Base-by-base conservation (phyloP, 495 filamentous ascomycete genomes). In the Hypomontagnella monticulosa region DNA sequence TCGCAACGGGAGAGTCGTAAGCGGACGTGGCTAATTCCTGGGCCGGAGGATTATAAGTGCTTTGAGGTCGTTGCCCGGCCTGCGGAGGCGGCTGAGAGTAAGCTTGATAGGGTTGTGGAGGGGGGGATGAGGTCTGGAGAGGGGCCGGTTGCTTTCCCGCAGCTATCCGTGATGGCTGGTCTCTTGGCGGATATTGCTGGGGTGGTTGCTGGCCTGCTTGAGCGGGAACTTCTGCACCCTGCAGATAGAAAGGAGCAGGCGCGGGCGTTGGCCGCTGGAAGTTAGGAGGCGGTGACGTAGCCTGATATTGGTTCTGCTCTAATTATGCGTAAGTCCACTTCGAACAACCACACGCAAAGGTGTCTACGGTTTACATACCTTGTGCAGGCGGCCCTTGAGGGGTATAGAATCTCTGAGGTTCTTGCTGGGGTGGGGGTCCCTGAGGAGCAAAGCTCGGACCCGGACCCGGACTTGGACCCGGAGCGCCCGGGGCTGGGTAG, bases 21-120 rank as follows among this genome's bases (percentile, higher is more conserved):
- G 86, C 85, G 4, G 90, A 90, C n/a, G 92, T 93, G 32, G 90
- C 89, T 38, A 96, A 80, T 80, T 96, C 92, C 74, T 95, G 92
- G 1, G 92, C 92, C 74, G 94, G 92, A 0, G 92, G 91, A 43
- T 88, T 87, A 67, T 91, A 91, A 44, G 87, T 91, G 62, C 88
- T 93, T 73, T 89, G 87, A 4, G 88, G 90, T 23, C 84, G 82
- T 73, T 71, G 76, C 67, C 72, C 80, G 68, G 64, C 77, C 70
- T 72, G 76, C 50, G 73, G 63, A 70, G 79, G 62, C 52, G 81
- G 75, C 66, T 71, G 76, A 68, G 76, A 74, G 72, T 80, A 85
- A 42, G 74, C 57, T 9, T 75, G 63, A 68, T 77, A 81, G 56
- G 71, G 65, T 18, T 75, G 75, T 10, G 72, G 61, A 3, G 74